These are phyloP conservation scores for Barbarea vulgaris DNA, from an alignment of 345 rosid genomes.

Conservation along the genomic window DNA sequence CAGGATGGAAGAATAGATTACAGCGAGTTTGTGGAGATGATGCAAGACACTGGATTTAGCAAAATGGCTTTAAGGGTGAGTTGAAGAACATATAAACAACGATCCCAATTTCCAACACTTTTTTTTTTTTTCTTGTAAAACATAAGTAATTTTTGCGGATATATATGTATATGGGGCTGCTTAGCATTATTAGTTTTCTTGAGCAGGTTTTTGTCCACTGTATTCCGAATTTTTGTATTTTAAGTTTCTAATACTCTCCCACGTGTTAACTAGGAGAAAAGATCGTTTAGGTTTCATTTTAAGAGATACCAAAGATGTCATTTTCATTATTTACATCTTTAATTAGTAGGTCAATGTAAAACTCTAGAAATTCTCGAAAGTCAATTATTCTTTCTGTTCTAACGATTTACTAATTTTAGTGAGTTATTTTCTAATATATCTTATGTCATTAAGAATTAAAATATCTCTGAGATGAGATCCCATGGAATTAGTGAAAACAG, in stretches of 20 bases:
- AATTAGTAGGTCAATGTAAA: constrained; percentile 32
- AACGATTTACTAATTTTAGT: not conserved
- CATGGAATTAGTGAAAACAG: constrained; percentile 8
- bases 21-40: constrained; percentile 88
- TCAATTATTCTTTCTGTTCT: not conserved
- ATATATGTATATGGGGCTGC: not conserved
- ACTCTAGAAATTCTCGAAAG: not conserved
- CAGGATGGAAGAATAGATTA: constrained; percentile 94
- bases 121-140: not conserved
- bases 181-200: constrained; percentile 36
- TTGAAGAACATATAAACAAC: constrained; percentile 12
- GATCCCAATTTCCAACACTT: not conserved
- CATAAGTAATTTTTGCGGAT: not conserved
- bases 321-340: not conserved
- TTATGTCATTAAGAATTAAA: not conserved
- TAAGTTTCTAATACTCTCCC: constrained; percentile 13
- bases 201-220: constrained; percentile 24
- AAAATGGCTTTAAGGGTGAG: constrained; percentile 36
- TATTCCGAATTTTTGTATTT: constrained; percentile 19
- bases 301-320: not conserved
- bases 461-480: not conserved
- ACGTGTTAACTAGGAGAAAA: constrained; percentile 29
- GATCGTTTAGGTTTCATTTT: not conserved
- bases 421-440: not conserved
- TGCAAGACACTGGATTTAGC: constrained; percentile 67